Base-by-base conservation (phyloP, 495 filamentous ascomycete species). In the Xylaria venustula region DNA sequence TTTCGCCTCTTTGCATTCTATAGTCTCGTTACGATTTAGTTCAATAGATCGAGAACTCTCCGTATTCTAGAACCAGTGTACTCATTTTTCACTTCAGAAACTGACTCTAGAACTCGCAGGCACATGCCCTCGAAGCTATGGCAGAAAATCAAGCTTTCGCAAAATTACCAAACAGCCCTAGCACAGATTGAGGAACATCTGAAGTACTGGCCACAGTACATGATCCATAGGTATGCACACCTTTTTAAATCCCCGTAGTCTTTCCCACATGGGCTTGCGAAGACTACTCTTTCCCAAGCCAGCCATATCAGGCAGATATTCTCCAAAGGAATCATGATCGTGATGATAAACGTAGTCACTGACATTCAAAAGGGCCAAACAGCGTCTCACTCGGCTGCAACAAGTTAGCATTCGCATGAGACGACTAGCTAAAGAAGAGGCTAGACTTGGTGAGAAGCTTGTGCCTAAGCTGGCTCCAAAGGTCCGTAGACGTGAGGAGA, bases 121-220 rank as follows among this genome's bases (percentile, higher is more conserved):
- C 94, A 98, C 76, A 88, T 91, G 80, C 94, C 94, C 17, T 84
- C 84, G 52, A 96, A 96, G 73, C 85, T 92, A 77, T 98, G 94
- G 94, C 94, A 98, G 73, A 89, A 90, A 58, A 90, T 97, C 60
- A 90, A 90, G 67, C 80, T 98, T 12, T 93, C 93, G 2, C 80
- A 85, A 60, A 96, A 97, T 82, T 98, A 98, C 75, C 85, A 87
- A 42, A 87, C 89, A 62, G 95, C 94, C 0, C 83, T 98, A 20
- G 82, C 87, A 58, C 92, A 96, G 71, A 87, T 98, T 64, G 95
- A 98, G 69, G 84, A 90, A 62, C 83, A 89, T 9, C 83, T 98
- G 49, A 88, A 92, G 66, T 97, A 96, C 83, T 98, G 92, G 88
- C 94, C 94, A 26, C 96, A 97, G 70, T 96, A 96, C 74, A 77